A percentile compares a stretch with the other conserved stretches of the same genome.
These are phyloP conservation scores for Silene uniflora DNA, from an alignment of 148 eudicot genomes.

Conservation along the genomic window DNA sequence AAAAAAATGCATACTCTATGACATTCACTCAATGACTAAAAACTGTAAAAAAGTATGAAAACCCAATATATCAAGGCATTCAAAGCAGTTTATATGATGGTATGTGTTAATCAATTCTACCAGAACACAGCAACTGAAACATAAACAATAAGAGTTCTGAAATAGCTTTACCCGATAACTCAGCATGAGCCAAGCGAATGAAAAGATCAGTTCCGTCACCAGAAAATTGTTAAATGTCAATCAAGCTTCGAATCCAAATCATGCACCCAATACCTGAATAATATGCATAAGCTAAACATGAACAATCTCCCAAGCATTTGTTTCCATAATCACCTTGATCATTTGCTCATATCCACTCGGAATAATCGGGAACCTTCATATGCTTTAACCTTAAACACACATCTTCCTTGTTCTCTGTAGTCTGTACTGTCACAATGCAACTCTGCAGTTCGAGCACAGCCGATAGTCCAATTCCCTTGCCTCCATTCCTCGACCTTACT, in stretches of 20 bases:
- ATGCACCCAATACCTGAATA: constrained; percentile 40
- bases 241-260: constrained; percentile 32
- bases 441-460: constrained; percentile 31
- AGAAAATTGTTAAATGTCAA: constrained; percentile 33
- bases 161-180: constrained; percentile 9
- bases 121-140: too few relatives aligned
- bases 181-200: constrained; percentile 33
- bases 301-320: constrained; percentile 35
- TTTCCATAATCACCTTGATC: constrained; percentile 24
- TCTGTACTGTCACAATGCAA: constrained; percentile 26
- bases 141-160: too few relatives aligned
- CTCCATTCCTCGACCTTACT: constrained; percentile 27
- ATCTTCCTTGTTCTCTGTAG: constrained; percentile 30
- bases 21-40: too few relatives aligned
- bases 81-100: too few relatives aligned
- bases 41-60: too few relatives aligned
- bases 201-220: constrained; percentile 32
- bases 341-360: neutral
- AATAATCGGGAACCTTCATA: constrained; percentile 36
- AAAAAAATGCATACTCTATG: too few relatives aligned
- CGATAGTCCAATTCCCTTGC: constrained; percentile 31
- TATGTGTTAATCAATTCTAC: too few relatives aligned
- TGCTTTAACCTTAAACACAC: constrained; percentile 25
- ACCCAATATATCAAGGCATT: too few relatives aligned
- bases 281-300: constrained; percentile 6